These are phyloP conservation scores for Camellia sinensis DNA, from an alignment of 148 eudicot species.

Conservation along the genomic window DNA sequence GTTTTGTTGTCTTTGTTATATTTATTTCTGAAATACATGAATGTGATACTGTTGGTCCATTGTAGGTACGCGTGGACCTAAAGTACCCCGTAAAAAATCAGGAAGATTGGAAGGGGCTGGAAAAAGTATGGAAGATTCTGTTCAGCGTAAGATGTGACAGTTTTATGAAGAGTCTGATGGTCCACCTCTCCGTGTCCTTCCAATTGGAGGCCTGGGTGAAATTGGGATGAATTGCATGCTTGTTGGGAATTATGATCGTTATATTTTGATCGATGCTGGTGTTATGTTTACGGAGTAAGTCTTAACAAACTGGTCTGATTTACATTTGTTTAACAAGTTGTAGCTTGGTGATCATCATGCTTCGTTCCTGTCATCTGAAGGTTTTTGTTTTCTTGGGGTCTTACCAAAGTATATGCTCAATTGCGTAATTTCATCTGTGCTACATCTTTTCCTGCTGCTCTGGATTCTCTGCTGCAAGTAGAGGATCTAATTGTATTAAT, in stretches of 20 bases:
- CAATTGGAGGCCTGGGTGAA: constrained; percentile 97
- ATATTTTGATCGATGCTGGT: constrained; percentile 94
- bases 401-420: not conserved
- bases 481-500: constrained; percentile 1
- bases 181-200: constrained; percentile 90
- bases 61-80: constrained; percentile 57
- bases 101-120: constrained; percentile 78
- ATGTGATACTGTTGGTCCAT: constrained; percentile 1
- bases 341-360: constrained; percentile 7
- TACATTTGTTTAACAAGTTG: not conserved
- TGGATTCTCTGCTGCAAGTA: not conserved
- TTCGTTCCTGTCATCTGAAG: not conserved
- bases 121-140: constrained; percentile 95
- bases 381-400: not conserved
- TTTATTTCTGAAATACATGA: not conserved
- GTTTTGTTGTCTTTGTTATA: not conserved
- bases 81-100: constrained; percentile 53
- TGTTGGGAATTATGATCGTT: constrained; percentile 93
- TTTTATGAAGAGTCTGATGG: constrained; percentile 95
- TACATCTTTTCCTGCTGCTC: not conserved
- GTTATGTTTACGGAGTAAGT: constrained; percentile 97
- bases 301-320: constrained; percentile 1
- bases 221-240: constrained; percentile 99
- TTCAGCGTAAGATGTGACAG: constrained; percentile 89
- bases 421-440: not conserved